Percentiles rank a stretch among this genome's conserved stretches.
phyloP scores from a whole-genome alignment of 805 yeast genomes.

The Zygoascus biomembranicola region DNA sequence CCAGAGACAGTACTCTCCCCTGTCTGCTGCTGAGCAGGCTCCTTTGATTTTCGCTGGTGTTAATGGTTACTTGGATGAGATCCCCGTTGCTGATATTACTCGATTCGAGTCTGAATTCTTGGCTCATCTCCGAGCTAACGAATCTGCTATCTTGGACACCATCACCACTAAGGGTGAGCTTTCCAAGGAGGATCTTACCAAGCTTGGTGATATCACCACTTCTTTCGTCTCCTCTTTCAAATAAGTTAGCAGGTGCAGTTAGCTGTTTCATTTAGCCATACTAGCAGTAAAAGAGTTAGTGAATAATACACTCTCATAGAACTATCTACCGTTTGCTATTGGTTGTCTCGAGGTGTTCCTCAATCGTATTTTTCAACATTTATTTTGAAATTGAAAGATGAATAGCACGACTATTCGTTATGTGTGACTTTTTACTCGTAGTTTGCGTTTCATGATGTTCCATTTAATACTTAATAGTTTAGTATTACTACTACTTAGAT shows the following conservation, averaged over 20 bases:
- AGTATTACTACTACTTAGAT: too few species aligned
- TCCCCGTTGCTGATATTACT: constrained; percentile 78
- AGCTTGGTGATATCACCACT: constrained; percentile 87
- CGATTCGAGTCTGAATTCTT: constrained; percentile 90
- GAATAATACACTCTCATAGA: background rate
- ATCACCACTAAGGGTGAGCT: constrained; percentile 87
- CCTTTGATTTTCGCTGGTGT: constrained; percentile 99
- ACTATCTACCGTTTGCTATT: too few species aligned
- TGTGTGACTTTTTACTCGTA: too few species aligned
- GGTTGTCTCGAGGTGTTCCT: too few species aligned
- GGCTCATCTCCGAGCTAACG: constrained; percentile 86
- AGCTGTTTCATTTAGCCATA: background rate
- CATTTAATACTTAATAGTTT: too few species aligned
- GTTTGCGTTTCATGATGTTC: too few species aligned
- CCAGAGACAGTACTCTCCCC: constrained; percentile 95
- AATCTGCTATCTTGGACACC: constrained; percentile 71
- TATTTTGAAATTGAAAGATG: too few species aligned
- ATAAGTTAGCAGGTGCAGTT: constrained; percentile 6
- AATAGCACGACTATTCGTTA: too few species aligned
- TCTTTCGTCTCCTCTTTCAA: constrained; percentile 80
- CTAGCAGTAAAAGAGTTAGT: background rate
- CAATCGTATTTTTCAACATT: too few species aligned
- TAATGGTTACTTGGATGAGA: constrained; percentile 91
- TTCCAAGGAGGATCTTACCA: constrained; percentile 74
- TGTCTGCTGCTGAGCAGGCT: constrained; percentile 98